phyloP scores from a whole-genome alignment of 352 stramenopile species.

The Globisporangium cederbergense region DNA sequence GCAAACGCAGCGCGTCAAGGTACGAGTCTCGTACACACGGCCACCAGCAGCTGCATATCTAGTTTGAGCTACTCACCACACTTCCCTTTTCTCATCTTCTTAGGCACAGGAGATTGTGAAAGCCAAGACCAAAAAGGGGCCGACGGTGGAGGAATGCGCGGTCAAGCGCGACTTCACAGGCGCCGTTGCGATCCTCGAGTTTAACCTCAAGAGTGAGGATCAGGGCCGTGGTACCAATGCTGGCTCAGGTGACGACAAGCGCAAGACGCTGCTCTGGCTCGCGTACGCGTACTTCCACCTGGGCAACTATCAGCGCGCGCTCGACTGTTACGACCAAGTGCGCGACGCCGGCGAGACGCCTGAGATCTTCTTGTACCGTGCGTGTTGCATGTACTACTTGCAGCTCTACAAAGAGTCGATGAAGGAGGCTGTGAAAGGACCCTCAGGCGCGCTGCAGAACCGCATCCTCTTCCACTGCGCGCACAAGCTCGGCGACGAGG shows the following conservation, averaged over 20 bases:
- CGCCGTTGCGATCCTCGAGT: conserved; percentile 93
- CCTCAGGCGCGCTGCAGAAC: conserved; percentile 80
- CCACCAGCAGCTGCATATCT: background rate
- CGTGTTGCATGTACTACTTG: conserved; percentile 93
- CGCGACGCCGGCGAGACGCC: conserved; percentile 52
- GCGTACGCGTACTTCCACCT: conserved; percentile 95
- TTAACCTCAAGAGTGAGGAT: conserved; percentile 91
- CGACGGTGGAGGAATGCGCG: conserved; percentile 71
- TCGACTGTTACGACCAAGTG: conserved; percentile 90
- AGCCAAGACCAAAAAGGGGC: conserved; percentile 76
- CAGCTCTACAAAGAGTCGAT: conserved; percentile 90
- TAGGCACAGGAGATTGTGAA: conserved; percentile 60
- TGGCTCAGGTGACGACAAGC: conserved; percentile 43
- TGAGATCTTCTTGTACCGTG: conserved; percentile 87
- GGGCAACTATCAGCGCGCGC: conserved; percentile 91
- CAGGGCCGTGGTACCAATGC: conserved; percentile 17
- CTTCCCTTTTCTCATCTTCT: background rate
- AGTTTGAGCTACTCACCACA: background rate
- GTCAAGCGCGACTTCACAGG: conserved; percentile 92
- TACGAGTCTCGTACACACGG: background rate
- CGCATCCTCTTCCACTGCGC: conserved; percentile 94
- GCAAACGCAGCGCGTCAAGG: conserved; percentile 65
- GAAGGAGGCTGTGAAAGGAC: conserved; percentile 66
- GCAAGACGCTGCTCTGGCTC: conserved; percentile 89
- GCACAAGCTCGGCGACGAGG: conserved; percentile 92